These are phyloP conservation scores for Neonectria sp. DNA, from an alignment of 2,329 filamentous ascomycete genomes.

Conservation along the genomic window DNA sequence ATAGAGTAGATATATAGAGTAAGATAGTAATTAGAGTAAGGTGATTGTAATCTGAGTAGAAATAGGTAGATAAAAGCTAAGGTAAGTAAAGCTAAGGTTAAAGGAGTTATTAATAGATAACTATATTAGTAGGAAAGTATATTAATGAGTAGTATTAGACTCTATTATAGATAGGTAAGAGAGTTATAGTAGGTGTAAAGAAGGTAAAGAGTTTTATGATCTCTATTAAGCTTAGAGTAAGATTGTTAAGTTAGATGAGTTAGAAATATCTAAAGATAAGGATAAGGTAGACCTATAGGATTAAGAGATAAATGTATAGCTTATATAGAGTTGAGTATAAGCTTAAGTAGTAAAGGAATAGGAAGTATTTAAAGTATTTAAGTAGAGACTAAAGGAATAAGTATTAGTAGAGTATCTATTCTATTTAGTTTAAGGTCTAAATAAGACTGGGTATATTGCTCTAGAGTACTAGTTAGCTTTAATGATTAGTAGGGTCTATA, in stretches of 20 bases:
- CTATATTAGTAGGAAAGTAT: slow-evolving; percentile 4
- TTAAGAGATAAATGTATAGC: neutral
- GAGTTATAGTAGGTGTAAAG: slow-evolving; percentile 1
- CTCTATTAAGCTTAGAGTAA: no score
- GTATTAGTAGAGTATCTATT: no score
- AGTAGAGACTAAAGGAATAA: slow-evolving; percentile 3
- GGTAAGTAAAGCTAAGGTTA: no score
- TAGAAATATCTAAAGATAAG: no score
- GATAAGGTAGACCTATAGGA: neutral
- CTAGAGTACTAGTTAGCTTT: neutral
- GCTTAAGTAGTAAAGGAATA: neutral
- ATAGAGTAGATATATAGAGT: slow-evolving; percentile 21
- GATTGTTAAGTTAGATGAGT: no score
- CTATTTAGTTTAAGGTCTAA: no score
- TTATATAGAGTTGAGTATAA: neutral
- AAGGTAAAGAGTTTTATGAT: slow-evolving; percentile 22
- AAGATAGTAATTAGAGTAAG: slow-evolving; percentile 11
- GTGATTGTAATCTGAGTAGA: slow-evolving; percentile 14
- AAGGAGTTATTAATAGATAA: neutral
- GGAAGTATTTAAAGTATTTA: neutral
- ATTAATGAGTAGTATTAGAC: slow-evolving; percentile 10
- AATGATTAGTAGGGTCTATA: no score
- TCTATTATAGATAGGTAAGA: slow-evolving; percentile 14
- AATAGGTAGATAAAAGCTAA: neutral
- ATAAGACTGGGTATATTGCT: neutral